Evolutionary conservation across 441 rosid species (phyloP).

Genomic region (Erodium texanum): DNA sequence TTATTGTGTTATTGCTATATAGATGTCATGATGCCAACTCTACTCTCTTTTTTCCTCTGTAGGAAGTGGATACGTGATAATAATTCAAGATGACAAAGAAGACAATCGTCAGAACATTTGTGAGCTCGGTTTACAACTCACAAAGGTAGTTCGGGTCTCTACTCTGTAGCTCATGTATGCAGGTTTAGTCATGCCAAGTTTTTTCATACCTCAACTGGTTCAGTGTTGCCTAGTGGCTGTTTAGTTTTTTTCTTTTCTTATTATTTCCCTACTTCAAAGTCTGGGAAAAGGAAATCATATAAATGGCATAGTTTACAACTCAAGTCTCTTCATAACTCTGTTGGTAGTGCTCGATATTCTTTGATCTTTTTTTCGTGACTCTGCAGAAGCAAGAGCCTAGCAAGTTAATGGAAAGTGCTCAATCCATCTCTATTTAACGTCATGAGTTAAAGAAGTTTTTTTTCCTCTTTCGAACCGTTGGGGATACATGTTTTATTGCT

Average conservation of each 20-base stretch:
- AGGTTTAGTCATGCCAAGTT: constrained; percentile 5
- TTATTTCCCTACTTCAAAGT: constrained; percentile 11
- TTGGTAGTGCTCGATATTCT: neutral
- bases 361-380: constrained; percentile 2
- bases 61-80: constrained; percentile 47
- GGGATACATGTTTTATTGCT: neutral
- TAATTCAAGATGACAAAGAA: constrained; percentile 20
- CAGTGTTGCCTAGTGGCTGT: constrained; percentile 25
- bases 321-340: constrained; percentile 22
- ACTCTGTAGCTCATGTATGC: constrained; percentile 19
- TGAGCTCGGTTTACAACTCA: constrained; percentile 9
- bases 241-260: neutral
- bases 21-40: neutral
- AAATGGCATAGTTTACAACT: constrained; percentile 21
- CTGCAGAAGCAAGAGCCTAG: constrained; percentile 17
- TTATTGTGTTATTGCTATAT: too few relatives aligned
- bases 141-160: constrained; percentile 37
- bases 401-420: constrained; percentile 13
- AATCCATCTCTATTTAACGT: constrained; percentile 8
- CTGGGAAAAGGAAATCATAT: constrained; percentile 33
- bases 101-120: constrained; percentile 10
- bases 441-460: constrained; percentile 13
- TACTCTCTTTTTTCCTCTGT: constrained; percentile 15
- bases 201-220: constrained; percentile 34
- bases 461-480: neutral